These are phyloP conservation scores for Chlorella vulgaris DNA, from an alignment of 139 green algal genomes.

Conservation along the genomic window DNA sequence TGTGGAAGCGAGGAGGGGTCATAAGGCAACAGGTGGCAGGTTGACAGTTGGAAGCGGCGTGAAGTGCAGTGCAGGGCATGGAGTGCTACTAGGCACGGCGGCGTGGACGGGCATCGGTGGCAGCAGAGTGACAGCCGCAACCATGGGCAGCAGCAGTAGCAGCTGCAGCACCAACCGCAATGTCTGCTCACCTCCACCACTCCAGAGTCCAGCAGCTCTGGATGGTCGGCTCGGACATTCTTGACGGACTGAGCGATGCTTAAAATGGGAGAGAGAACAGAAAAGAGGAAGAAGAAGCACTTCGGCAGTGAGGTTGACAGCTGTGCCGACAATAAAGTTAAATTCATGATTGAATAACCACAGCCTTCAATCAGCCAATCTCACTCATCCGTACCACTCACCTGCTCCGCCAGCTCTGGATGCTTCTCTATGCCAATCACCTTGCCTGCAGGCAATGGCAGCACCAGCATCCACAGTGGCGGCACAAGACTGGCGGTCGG, in stretches of 20 bases:
- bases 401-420: conserved; percentile 18
- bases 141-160: too few relatives aligned
- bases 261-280: too few relatives aligned
- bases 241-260: conserved; percentile 13
- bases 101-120: too few relatives aligned
- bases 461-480: too few relatives aligned
- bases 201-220: conserved; percentile 21
- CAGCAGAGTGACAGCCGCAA: too few relatives aligned
- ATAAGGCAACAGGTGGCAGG: neutral
- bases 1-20: neutral
- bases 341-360: too few relatives aligned
- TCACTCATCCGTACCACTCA: neutral
- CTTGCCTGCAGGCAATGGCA: conserved; percentile 13
- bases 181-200: conserved; percentile 24
- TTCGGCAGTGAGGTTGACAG: too few relatives aligned
- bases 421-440: conserved; percentile 46
- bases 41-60: neutral
- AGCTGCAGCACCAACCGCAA: neutral
- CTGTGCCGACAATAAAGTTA: too few relatives aligned
- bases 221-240: conserved; percentile 22
- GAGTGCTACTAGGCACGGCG: too few relatives aligned
- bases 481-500: neutral
- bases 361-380: too few relatives aligned
- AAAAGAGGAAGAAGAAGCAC: too few relatives aligned
- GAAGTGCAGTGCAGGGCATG: neutral